phyloP scores from a whole-genome alignment of 2,329 filamentous ascomycete genomes.

The Bisporella sp. region DNA sequence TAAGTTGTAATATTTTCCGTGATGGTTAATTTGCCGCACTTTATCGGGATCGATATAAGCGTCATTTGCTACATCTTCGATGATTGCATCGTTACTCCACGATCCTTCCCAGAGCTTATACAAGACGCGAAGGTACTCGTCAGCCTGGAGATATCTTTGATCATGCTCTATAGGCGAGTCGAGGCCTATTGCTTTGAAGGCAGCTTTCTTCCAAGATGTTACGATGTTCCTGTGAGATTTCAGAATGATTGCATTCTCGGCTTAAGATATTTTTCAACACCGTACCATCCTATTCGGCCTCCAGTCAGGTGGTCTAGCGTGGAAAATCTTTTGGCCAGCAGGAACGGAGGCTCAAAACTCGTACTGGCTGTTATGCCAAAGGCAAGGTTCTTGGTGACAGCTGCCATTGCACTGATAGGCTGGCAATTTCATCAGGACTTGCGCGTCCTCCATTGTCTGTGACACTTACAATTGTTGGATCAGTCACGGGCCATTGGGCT shows the following conservation, averaged over 20 bases:
- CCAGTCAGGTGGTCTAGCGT: slow-evolving; percentile 61
- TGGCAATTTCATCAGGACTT: slow-evolving; percentile 19
- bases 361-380: slow-evolving; percentile 63
- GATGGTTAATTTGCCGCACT: slow-evolving; percentile 58
- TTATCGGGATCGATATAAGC: slow-evolving; percentile 45
- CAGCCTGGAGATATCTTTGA: slow-evolving; percentile 54
- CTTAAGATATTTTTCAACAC: slow-evolving; percentile 13
- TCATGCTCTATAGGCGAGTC: slow-evolving; percentile 55
- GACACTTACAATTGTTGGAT: slow-evolving; percentile 50
- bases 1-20: slow-evolving; percentile 54
- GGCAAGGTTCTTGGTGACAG: slow-evolving; percentile 55
- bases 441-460: not conserved
- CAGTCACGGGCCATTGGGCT: slow-evolving; percentile 64
- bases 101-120: slow-evolving; percentile 64
- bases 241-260: not conserved
- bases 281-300: slow-evolving; percentile 53
- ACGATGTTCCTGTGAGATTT: slow-evolving; percentile 50
- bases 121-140: slow-evolving; percentile 57
- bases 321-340: slow-evolving; percentile 56
- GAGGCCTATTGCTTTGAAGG: slow-evolving; percentile 55
- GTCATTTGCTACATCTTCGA: slow-evolving; percentile 21
- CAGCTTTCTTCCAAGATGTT: slow-evolving; percentile 54
- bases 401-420: slow-evolving; percentile 61
- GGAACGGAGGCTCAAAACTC: slow-evolving; percentile 60
- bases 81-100: slow-evolving; percentile 52